Evolutionary conservation across 768 basidiomycete genomes (phyloP).

Genomic region (Nevesoporus exiguus): DNA sequence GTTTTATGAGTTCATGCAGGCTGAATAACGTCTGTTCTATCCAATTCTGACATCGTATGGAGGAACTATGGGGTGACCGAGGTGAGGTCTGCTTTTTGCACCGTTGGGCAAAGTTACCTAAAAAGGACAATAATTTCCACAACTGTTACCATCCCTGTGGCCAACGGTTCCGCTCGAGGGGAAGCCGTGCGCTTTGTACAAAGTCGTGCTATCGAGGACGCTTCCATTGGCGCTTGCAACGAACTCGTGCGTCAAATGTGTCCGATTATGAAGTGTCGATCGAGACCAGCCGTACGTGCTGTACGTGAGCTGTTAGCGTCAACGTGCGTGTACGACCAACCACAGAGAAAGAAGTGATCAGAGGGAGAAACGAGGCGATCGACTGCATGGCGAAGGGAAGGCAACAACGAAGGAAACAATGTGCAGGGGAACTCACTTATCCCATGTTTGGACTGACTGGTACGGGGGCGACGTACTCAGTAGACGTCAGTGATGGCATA

Average conservation of each 20-base stretch:
- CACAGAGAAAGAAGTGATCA: background rate
- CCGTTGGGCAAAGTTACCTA: too few species aligned
- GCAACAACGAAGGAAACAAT: background rate
- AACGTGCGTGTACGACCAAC: background rate
- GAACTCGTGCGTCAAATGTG: constrained; percentile 30
- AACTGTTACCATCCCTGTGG: too few species aligned
- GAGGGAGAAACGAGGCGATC: background rate
- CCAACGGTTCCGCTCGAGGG: background rate
- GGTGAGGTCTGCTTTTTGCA: too few species aligned
- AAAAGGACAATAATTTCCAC: too few species aligned
- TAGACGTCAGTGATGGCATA: constrained; percentile 27
- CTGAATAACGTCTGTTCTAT: too few species aligned
- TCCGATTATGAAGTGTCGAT: constrained; percentile 29
- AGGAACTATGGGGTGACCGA: too few species aligned
- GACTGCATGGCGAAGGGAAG: too few species aligned
- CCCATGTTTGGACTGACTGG: constrained; percentile 7
- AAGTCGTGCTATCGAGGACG: constrained; percentile 20
- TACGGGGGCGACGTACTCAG: constrained; percentile 15
- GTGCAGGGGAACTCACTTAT: constrained; percentile 9
- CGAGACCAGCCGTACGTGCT: constrained; percentile 29
- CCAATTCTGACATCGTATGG: too few species aligned
- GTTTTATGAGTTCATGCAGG: too few species aligned
- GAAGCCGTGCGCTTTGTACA: constrained; percentile 25
- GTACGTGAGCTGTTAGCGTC: background rate
- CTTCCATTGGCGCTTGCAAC: constrained; percentile 29